phyloP scores from a whole-genome alignment of 495 filamentous ascomycete species.

The Penicillium chermesinum region DNA sequence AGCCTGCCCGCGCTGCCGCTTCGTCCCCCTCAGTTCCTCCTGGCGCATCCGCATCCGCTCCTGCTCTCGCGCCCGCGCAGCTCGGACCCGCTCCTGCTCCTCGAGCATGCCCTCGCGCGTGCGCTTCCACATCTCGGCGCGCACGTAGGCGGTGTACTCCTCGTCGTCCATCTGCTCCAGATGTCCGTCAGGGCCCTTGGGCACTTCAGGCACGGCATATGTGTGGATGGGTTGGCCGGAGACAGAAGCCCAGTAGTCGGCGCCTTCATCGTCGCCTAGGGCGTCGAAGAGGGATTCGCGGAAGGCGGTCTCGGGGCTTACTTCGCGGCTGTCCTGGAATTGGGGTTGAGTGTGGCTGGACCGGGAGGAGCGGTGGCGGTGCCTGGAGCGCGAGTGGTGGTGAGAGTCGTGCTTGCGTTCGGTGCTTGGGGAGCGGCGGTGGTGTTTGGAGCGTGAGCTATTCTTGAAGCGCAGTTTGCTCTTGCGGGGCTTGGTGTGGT shows the following conservation, averaged over 20 bases:
- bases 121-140: conserved; percentile 88
- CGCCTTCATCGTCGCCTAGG: conserved; percentile 97
- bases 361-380: conserved; percentile 28
- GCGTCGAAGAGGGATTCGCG: conserved; percentile 97
- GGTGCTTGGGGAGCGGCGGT: conserved; percentile 17
- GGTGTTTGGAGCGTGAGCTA: conserved; percentile 24
- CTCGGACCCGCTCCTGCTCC: conserved; percentile 58
- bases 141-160: conserved; percentile 80
- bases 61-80: conserved; percentile 55
- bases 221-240: conserved; percentile 88
- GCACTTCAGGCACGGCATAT: conserved; percentile 43
- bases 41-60: conserved; percentile 32
- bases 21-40: conserved; percentile 10
- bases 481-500: conserved; percentile 21
- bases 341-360: conserved; percentile 11
- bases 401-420: conserved; percentile 11
- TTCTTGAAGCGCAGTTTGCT: conserved; percentile 57
- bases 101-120: conserved; percentile 61
- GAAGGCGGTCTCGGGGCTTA: conserved; percentile 68
- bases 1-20: conserved; percentile 25
- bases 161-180: conserved; percentile 88
- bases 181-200: conserved; percentile 46
- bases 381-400: conserved; percentile 2
- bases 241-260: conserved; percentile 87
- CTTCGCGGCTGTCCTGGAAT: background rate